Base-by-base conservation (phyloP, 192 early-diverging fungal genomes). In the Coemansia sp. region DNA sequence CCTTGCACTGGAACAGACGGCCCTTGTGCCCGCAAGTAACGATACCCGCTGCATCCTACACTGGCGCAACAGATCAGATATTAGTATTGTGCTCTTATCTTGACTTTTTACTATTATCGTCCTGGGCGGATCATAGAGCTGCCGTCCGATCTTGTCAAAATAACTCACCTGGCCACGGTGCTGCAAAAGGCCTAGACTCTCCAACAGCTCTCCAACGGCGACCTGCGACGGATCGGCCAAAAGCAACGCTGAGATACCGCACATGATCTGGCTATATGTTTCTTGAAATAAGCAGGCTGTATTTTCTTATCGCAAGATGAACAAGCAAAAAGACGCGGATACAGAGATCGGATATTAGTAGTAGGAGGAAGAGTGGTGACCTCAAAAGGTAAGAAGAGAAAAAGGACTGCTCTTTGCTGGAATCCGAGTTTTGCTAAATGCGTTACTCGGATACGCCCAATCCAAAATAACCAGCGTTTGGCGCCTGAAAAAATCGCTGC, bases 31-130 rank as follows among this genome's bases (percentile, higher is more conserved):
- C 97, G 76, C 95, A 99, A 6, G 97, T 99, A 48, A 99, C 89
- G 66, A 99, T 97, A 49, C 97, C 97, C 7, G 97, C 96, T 11
- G 97, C 96, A 88, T 99, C 97, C 97, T 99, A 71, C 60, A 62
- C 47, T 21, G 6, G 17, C n/a, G 7, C 12, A 59, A 27, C 2
- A 49, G 47, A 49, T 49, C 47, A 17, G 6, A 49, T 49, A 19
- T 19, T 19, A 19, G 17, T 49, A 1, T n/a, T 4, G n/a, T 1
- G 19, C 47, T 19, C 22, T 32, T 14, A 27, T 38, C 10, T 32
- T 6, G 29, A 32, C 29, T 32, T 32, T 32, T 6, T 6, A 6
- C 29, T 32, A 5, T 32, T 32, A 32, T 32, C 29, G 5, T 32
- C 29, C 29, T 32, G 5, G 6, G 29, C 2, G 6, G 29, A 32